Evolutionary conservation across 1,139 yeast genomes (phyloP).

Genomic region (Blastobotrys illinoisensis): DNA sequence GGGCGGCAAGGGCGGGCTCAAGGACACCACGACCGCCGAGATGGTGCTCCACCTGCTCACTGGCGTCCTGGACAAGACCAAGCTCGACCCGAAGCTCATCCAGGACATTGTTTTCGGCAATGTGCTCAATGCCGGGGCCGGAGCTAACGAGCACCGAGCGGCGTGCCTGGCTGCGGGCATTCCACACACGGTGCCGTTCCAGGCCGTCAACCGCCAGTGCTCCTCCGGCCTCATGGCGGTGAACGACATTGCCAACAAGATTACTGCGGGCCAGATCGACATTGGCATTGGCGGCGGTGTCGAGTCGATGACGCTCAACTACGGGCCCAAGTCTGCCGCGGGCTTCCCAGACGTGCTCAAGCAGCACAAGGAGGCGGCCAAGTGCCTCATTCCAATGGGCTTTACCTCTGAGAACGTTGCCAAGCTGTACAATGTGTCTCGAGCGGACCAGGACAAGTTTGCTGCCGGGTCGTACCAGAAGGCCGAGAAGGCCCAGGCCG

Average conservation of each 20-base stretch:
- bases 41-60: constrained; percentile 58
- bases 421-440: constrained; percentile 36
- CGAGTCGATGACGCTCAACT: constrained; percentile 84
- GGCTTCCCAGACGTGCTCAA: constrained; percentile 51
- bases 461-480: constrained; percentile 45
- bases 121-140: constrained; percentile 85
- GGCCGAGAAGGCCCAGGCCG: constrained; percentile 67
- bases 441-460: constrained; percentile 40
- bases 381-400: constrained; percentile 87
- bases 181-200: constrained; percentile 65
- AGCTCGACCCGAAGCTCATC: constrained; percentile 59
- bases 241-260: constrained; percentile 84
- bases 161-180: constrained; percentile 72
- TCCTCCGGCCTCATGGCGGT: constrained; percentile 91
- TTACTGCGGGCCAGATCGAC: constrained; percentile 78
- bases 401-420: constrained; percentile 79
- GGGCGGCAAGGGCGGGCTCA: constrained; percentile 79
- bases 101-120: constrained; percentile 87
- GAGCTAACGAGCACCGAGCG: constrained; percentile 85
- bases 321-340: constrained; percentile 68
- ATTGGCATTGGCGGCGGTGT: constrained; percentile 90
- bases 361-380: constrained; percentile 46
- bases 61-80: constrained; percentile 52
- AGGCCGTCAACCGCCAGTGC: constrained; percentile 88
- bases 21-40: constrained; percentile 72